phyloP scores from a whole-genome alignment of 495 filamentous ascomycete genomes.

The Mytilinidion resinicola region DNA sequence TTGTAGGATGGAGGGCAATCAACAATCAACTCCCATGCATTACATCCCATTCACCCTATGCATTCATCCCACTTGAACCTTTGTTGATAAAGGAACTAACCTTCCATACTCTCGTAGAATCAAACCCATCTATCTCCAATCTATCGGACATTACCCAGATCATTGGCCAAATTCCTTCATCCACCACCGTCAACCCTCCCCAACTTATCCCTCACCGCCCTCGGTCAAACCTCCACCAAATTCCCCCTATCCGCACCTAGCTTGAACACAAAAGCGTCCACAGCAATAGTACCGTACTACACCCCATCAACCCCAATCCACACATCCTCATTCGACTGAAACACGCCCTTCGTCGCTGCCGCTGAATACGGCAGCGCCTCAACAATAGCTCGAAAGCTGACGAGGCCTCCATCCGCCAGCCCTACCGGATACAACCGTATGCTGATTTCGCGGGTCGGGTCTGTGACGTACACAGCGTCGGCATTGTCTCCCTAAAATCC shows the following conservation, averaged over 20 bases:
- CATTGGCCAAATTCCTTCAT: no score
- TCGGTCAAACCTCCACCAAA: not conserved
- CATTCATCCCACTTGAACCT: no score
- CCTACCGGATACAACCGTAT: not conserved
- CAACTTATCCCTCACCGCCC: not conserved
- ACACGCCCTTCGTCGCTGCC: not conserved
- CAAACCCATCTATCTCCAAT: no score
- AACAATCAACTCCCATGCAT: no score
- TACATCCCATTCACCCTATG: no score
- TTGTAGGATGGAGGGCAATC: no score
- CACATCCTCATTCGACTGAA: no score
- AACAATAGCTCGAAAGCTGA: not conserved
- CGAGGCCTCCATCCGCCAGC: not conserved
- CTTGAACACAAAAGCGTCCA: not conserved
- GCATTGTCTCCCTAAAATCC: slow-evolving; percentile 17
- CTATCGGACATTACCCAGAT: no score
- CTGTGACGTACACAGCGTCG: no score
- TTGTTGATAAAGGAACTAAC: no score
- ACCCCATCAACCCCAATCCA: not conserved
- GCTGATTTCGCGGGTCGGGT: not conserved
- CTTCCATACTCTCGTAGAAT: no score
- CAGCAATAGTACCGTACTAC: not conserved
- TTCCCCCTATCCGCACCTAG: not conserved
- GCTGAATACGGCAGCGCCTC: not conserved
- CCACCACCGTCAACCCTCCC: not conserved